Base-by-base conservation (phyloP, 164 flowering plant species). In the Umbilicus rupestris region DNA sequence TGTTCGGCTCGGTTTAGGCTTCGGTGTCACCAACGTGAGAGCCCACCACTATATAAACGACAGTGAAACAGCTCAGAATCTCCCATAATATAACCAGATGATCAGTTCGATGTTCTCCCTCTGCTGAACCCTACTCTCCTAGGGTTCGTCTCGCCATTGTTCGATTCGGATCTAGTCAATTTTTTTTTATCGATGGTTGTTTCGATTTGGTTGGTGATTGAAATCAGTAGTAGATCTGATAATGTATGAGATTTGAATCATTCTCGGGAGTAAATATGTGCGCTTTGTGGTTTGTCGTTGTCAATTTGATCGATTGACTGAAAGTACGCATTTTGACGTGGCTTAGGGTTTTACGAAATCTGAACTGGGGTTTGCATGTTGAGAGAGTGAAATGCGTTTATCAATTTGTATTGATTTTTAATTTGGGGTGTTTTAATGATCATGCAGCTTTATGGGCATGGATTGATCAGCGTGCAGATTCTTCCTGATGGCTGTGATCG, bases 401-500 rank as follows among this genome's bases (percentile, higher is more conserved):
- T 1, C n/a, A 19, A n/a, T 47, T 47, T 20, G 0, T 19, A 20
- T 47, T 5, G 9, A 19, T 7, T 19, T 2, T 20, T 44, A 17
- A 11, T 44, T 44, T 44, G 3, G 19, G 15, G 15, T 44, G n/a
- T 44, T 44, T 44, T 44, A 14, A 44, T 44, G 3, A 44, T 44
- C 19, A n/a, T 47, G 8, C n/a, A n/a, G n/a, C n/a, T n/a, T n/a
- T n/a, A n/a, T 52, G 39, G 46, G 46, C 69, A 29, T 30, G 30
- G 33, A 8, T 17, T 57, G 50, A 57, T 46, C 30, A 15, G 46
- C 26, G 1, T 30, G 7, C n/a, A 28, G 33, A 14, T 59, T 29
- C 14, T 15, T 55, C 4, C n/a, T 14, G 64, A 30, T 60, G 35
- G 20, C 39, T 17, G 39, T 68, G 29, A 77, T 75, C 78, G 83